These are phyloP conservation scores for Coemansia biformis DNA, from an alignment of 192 early-diverging fungal genomes.

Conservation along the genomic window DNA sequence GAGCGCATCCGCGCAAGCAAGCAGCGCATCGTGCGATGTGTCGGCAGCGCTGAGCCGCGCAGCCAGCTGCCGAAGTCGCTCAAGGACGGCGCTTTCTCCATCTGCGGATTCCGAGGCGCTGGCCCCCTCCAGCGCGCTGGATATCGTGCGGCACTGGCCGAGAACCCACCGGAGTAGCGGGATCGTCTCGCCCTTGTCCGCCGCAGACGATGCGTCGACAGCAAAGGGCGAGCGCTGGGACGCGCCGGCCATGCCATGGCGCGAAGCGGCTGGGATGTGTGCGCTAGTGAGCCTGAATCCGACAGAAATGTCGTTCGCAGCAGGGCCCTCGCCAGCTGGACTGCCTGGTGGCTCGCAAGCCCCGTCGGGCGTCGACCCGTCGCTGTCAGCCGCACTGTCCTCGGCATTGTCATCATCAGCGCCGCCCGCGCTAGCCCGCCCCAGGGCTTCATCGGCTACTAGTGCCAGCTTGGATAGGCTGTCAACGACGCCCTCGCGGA, in stretches of 20 bases:
- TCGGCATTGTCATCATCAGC: not conserved
- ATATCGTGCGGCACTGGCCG: conserved; percentile 13
- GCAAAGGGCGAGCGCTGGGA: not conserved
- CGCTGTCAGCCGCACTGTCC: not conserved
- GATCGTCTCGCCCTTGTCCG: not conserved
- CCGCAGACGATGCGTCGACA: not conserved
- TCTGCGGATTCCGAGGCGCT: too few relatives aligned
- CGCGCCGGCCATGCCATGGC: not conserved
- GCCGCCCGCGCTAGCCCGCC: not conserved
- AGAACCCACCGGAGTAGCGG: conserved; percentile 6
- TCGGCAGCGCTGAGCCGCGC: conserved; percentile 1
- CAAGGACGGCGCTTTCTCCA: not conserved
- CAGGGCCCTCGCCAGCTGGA: too few relatives aligned
- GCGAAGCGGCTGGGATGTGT: too few relatives aligned
- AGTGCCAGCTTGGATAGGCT: conserved; percentile 53
- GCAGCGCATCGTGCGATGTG: not conserved
- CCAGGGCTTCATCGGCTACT: not conserved
- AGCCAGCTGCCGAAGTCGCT: conserved; percentile 4
- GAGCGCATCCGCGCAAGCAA: not conserved
- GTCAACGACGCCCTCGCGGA: conserved; percentile 69
- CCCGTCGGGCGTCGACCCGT: too few relatives aligned
- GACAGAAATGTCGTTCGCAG: too few relatives aligned
- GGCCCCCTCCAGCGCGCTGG: not conserved
- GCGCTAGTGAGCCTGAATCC: too few relatives aligned
- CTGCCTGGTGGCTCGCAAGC: not conserved